Base-by-base conservation (phyloP, 805 yeast species). In the Teunomyces stri region DNA sequence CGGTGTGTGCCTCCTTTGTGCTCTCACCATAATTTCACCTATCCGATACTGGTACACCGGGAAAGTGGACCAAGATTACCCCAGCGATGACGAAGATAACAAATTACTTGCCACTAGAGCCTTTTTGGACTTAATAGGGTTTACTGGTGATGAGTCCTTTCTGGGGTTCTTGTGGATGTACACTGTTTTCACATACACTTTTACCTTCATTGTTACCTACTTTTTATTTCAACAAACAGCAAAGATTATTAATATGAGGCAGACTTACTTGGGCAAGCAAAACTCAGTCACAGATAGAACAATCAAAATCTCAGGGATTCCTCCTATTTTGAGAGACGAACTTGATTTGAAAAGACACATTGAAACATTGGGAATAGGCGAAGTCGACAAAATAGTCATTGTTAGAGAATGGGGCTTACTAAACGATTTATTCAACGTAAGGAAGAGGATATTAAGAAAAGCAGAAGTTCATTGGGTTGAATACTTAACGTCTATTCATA, bases 271-370 rank as follows among this genome's bases (percentile, higher is more conserved):
- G 53, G 97, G 98, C 0, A 79, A 78, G 52, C 97, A 91, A 62
- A 86, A 86, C 61, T 84, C 96, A 7, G 77, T 92, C 49, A 89
- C 98, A 0, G 98, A 92, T 71, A 76, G 96, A 61, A 94, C 98
- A 1, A 84, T 94, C 35, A 72, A 92, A 48, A 64, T 92, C 11
- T 82, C 92, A 31, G 98, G 98, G 0, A 89, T 92, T 4, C 97
- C 98, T 0, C 84, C 87, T 0, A 82, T 84, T 40, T 68, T 91
- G 36, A 75, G 97, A 44, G 84, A 81, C 47, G 90, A 83, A 54
- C 75, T 75, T n/a, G 81, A 80, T 11, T 67, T 92, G 54, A 83
- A 80, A 47, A 76, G 81, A 31, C 94, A 89, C 58, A 83, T 92
- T 21, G 94, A 89, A 56, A 76, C 79, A 7, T 70, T 92, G 31